Conservation (phyloP, 805 yeast species). For the Saccharomycopsis synnaedendra region DNA sequence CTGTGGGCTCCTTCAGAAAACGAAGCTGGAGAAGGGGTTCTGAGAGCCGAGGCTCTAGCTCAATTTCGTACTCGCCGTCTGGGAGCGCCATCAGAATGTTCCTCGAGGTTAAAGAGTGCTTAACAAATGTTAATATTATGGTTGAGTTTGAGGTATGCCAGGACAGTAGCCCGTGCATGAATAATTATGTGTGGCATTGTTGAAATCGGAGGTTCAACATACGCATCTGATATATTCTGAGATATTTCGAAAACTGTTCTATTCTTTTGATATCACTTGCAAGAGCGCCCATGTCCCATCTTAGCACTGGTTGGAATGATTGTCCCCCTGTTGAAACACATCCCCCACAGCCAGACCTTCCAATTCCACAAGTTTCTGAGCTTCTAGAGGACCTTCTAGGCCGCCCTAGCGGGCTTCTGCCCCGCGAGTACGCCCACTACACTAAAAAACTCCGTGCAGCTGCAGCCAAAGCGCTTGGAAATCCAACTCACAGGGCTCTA, state of each 20-base stretch:
- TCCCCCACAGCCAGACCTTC: too few species aligned
- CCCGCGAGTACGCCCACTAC: constrained; percentile 33
- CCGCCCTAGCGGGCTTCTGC: constrained; percentile 24
- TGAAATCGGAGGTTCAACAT: too few species aligned
- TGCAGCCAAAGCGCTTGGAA: constrained; percentile 10
- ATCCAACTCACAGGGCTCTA: constrained; percentile 4
- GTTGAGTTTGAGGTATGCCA: too few species aligned
- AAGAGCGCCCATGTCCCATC: constrained; percentile 6
- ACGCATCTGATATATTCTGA: too few species aligned
- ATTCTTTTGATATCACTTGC: neutral
- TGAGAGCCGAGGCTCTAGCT: neutral
- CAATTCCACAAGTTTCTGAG: too few species aligned
- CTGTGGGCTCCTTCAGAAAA: neutral
- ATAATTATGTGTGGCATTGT: too few species aligned
- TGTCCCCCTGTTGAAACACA: constrained; percentile 30
- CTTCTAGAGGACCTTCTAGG: constrained; percentile 10
- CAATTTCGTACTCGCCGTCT: constrained; percentile 14
- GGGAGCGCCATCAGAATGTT: neutral
- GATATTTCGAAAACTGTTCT: too few species aligned
- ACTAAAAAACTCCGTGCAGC: constrained; percentile 25
- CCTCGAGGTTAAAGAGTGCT: too few species aligned
- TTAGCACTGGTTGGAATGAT: constrained; percentile 48
- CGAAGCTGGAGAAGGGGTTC: neutral
- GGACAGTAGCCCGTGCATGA: too few species aligned
- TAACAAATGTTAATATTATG: too few species aligned